Conservation (phyloP, 108 stramenopile genomes). For the Cylindrotheca fusiformis region DNA sequence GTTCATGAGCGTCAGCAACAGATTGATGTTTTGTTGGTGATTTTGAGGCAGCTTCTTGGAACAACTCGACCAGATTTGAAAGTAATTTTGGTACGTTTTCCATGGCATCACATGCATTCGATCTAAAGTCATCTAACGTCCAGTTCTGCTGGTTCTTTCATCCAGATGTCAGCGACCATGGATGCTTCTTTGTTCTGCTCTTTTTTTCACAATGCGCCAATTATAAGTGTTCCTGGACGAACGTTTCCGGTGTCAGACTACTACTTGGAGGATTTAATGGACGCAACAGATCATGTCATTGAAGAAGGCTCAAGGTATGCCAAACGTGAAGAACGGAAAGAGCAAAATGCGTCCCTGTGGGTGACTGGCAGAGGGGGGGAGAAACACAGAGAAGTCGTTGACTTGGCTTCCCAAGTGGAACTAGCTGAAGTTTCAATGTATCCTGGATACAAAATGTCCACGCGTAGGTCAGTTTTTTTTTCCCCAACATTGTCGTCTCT, state of each 20-base stretch:
- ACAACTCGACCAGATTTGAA: constrained; percentile 66
- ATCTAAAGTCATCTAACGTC: not conserved
- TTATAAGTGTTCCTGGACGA: constrained; percentile 77
- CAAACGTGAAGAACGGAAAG: constrained; percentile 14
- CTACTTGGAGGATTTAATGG: constrained; percentile 84
- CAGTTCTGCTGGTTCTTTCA: too few relatives aligned
- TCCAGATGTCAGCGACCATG: constrained; percentile 95
- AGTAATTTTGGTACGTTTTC: constrained; percentile 54
- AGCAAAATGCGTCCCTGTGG: constrained; percentile 43
- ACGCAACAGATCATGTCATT: constrained; percentile 76
- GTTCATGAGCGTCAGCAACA: constrained; percentile 85
- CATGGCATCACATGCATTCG: not conserved
- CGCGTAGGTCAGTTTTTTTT: constrained; percentile 27
- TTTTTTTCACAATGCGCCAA: constrained; percentile 70
- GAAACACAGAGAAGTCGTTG: constrained; percentile 60
- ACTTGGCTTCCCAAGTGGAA: constrained; percentile 24
- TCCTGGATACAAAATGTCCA: constrained; percentile 61
- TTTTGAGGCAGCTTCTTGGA: constrained; percentile 65
- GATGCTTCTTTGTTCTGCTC: constrained; percentile 72
- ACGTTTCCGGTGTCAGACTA: constrained; percentile 77
- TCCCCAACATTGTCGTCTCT: not conserved
- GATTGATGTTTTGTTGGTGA: constrained; percentile 88
- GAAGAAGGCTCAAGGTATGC: constrained; percentile 80
- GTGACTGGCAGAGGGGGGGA: constrained; percentile 65
- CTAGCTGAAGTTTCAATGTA: constrained; percentile 49